A percentile compares a stretch with the other conserved stretches of the same genome.
Evolutionary conservation across 306 rosid genomes (phyloP).

Genomic region (Vicia sativa): DNA sequence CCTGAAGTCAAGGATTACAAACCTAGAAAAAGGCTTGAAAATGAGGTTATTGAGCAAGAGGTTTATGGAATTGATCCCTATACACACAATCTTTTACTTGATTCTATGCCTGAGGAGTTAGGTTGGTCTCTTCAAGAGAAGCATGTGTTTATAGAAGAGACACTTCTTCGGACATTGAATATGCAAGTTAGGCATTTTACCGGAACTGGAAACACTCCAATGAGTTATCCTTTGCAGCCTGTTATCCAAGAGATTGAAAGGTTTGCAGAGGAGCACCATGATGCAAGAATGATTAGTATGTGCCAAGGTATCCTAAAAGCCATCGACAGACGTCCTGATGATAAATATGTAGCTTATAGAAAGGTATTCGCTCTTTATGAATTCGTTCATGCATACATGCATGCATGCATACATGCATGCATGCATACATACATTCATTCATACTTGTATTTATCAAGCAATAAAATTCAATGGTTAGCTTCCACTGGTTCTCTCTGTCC

Average conservation of each 20-base stretch:
- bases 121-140: slow-evolving; percentile 79
- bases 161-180: slow-evolving; percentile 80
- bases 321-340: slow-evolving; percentile 75
- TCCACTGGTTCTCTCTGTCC: slow-evolving; percentile 12
- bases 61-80: slow-evolving; percentile 98
- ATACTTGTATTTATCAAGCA: background rate
- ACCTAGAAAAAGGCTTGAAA: slow-evolving; percentile 89
- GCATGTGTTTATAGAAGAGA: slow-evolving; percentile 89
- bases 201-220: slow-evolving; percentile 84
- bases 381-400: background rate
- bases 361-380: slow-evolving; percentile 59
- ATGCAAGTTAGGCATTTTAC: slow-evolving; percentile 82
- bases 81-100: slow-evolving; percentile 96
- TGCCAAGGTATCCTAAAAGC: slow-evolving; percentile 83
- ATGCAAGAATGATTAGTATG: slow-evolving; percentile 60
- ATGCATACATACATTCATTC: background rate
- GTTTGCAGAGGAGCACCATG: slow-evolving; percentile 63
- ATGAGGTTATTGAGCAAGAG: slow-evolving; percentile 93
- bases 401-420: too few relatives aligned
- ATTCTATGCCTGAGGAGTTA: slow-evolving; percentile 88
- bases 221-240: slow-evolving; percentile 74
- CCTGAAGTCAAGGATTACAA: slow-evolving; percentile 98
- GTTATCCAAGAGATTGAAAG: slow-evolving; percentile 79
- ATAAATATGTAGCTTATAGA: slow-evolving; percentile 93
- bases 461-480: slow-evolving; percentile 9